Base-by-base conservation (phyloP, 2,329 filamentous ascomycete species). In the Colletotrichum gigasporum region DNA sequence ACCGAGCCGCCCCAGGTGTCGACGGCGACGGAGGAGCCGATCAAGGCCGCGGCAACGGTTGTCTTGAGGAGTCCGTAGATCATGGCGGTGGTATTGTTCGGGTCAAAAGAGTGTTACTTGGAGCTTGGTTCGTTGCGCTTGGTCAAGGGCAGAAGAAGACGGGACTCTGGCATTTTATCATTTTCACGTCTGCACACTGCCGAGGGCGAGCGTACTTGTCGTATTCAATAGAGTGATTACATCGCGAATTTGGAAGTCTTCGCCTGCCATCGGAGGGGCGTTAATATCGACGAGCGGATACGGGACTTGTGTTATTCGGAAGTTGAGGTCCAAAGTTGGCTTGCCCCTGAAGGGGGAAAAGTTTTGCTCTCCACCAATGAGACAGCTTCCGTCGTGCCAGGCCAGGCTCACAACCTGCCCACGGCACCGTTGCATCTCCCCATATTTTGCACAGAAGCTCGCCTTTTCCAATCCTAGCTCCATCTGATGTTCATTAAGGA, bases 1-100 rank as follows among this genome's bases (percentile, higher is more conserved):
- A 64, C 55, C 47, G 61, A 51, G 20, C 61, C 61, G 48, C 55
- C 44, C 44, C 48, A 55, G 22, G 42, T 47, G 47, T 59, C 39
- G 14, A 55, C 28, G 41, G 48, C 50, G 32, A 39, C 30, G 2
- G 39, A 54, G 7, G 41, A 30, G 22, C 39, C 12, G 4, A 55
- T 20, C n/a, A 55, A 22, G 18, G 41, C 24, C 11, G 57, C 50
- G 5, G 30, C 32, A 4, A 61, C 11, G 12, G 41, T 30, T 22
- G 48, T 26, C 37, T 55, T 55, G 57, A 32, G 47, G 8, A 45
- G 11, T 20, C 12, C 28, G 18, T n/a, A 55, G 14, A 55, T 39
- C 39, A 54, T 55, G 3, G 4, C 39, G 8, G 8, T 22, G 12
- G 16, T 11, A 22, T 10, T 8, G 16, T 34, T 44, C 12, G 7